Conservation (phyloP, 2,329 filamentous ascomycete species). For the Ilyonectria mors-panacis region DNA sequence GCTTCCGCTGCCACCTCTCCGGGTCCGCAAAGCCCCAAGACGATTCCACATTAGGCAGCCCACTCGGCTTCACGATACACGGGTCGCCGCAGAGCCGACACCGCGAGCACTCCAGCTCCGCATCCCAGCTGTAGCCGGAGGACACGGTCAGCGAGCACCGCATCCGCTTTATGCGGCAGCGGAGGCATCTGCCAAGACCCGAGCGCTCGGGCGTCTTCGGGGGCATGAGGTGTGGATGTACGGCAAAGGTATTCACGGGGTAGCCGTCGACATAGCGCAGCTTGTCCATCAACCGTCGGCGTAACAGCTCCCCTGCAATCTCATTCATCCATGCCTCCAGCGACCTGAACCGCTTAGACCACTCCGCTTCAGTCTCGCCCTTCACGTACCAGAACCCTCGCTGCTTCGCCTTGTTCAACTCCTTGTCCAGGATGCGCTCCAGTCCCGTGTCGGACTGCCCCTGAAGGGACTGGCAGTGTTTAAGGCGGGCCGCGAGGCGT, state of each 20-base stretch:
- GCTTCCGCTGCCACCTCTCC: not conserved
- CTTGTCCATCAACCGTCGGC: constrained; percentile 24
- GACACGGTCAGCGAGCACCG: constrained; percentile 42
- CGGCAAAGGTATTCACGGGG: constrained; percentile 38
- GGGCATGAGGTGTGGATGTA: constrained; percentile 37
- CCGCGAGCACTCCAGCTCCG: constrained; percentile 50
- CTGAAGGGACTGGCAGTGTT: not conserved
- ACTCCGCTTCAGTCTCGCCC: constrained; percentile 7
- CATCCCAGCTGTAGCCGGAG: constrained; percentile 46
- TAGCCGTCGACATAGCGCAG: constrained; percentile 49
- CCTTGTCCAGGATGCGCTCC: constrained; percentile 10
- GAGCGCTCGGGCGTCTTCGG: not conserved
- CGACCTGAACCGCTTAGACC: constrained; percentile 24
- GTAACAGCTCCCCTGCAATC: constrained; percentile 18
- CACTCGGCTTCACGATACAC: constrained; percentile 62
- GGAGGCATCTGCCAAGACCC: constrained; percentile 37
- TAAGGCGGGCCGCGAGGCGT: not conserved
- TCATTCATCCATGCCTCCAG: constrained; percentile 35
- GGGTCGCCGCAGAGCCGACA: constrained; percentile 44
- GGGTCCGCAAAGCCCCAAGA: constrained; percentile 22
- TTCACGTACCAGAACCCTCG: not conserved
- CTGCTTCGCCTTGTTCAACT: constrained; percentile 10
- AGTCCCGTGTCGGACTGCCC: constrained; percentile 14
- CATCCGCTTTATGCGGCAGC: constrained; percentile 42
- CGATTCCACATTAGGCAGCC: constrained; percentile 65